These are phyloP conservation scores for Microdochium bolleyi DNA, from an alignment of 2,329 filamentous ascomycete species.

Conservation along the genomic window DNA sequence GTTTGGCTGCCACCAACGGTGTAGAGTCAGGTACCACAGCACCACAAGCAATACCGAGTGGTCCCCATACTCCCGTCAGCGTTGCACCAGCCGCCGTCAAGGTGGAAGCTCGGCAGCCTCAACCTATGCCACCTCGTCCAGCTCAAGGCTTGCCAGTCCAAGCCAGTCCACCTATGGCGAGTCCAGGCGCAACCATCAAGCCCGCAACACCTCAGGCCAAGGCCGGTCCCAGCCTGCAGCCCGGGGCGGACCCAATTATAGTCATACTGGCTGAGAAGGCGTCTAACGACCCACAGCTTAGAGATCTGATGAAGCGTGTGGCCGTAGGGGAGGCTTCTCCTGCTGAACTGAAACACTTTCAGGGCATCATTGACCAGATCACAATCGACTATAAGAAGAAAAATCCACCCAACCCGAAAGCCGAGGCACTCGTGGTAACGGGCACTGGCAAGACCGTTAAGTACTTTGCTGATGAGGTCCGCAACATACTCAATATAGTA, in stretches of 20 bases:
- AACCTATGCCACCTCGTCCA: neutral
- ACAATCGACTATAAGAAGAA: constrained; percentile 51
- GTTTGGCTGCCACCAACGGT: neutral
- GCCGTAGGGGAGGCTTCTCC: constrained; percentile 66
- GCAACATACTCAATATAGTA: constrained; percentile 49
- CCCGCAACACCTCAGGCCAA: constrained; percentile 12
- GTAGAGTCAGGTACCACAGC: neutral
- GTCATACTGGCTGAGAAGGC: constrained; percentile 70
- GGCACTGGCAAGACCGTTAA: constrained; percentile 47
- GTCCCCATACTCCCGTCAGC: neutral
- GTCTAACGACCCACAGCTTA: constrained; percentile 62
- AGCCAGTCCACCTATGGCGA: constrained; percentile 4
- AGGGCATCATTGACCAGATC: constrained; percentile 73
- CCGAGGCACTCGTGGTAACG: constrained; percentile 46
- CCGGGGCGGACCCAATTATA: constrained; percentile 64
- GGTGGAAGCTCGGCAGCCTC: constrained; percentile 1
- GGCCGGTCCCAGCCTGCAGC: constrained; percentile 18
- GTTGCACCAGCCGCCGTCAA: neutral
- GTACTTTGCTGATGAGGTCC: constrained; percentile 52
- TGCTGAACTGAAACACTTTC: constrained; percentile 67
- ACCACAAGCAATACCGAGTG: neutral
- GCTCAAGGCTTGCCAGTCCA: neutral
- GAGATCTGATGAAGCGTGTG: constrained; percentile 76
- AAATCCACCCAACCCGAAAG: constrained; percentile 43
- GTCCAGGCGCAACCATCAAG: constrained; percentile 10